phyloP scores from a whole-genome alignment of 2,329 filamentous ascomycete genomes.

The Ophiostoma ips region DNA sequence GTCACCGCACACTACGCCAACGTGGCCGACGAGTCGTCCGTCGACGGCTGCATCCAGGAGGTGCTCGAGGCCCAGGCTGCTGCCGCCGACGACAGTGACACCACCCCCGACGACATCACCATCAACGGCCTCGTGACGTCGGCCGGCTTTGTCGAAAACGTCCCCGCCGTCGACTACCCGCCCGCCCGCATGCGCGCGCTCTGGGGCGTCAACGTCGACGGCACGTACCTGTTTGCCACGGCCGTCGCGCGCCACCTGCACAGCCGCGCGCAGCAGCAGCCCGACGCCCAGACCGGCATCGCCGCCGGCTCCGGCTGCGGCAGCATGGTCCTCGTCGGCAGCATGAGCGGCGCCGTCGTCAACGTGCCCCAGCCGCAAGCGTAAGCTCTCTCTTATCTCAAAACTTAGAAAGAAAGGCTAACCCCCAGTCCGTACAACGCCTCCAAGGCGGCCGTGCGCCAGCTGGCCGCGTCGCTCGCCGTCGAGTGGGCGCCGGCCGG shows the following conservation, averaged over 20 bases:
- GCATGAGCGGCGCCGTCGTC: slow-evolving; percentile 88
- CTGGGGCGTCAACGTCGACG: slow-evolving; percentile 86
- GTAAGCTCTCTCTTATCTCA: slow-evolving; percentile 25
- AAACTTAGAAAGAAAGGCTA: background rate
- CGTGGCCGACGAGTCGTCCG: slow-evolving; percentile 67
- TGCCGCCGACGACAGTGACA: background rate
- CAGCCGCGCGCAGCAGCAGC: slow-evolving; percentile 34
- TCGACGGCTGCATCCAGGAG: slow-evolving; percentile 58
- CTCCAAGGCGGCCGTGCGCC: slow-evolving; percentile 81
- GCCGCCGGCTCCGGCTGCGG: slow-evolving; percentile 39
- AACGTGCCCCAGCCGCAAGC: slow-evolving; percentile 91
- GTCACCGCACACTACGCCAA: slow-evolving; percentile 86
- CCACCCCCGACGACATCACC: slow-evolving; percentile 26
- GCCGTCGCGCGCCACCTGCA: slow-evolving; percentile 80
- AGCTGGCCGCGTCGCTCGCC: slow-evolving; percentile 73
- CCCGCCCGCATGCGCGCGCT: slow-evolving; percentile 85
- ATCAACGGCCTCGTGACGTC: slow-evolving; percentile 90
- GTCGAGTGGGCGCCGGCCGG: slow-evolving; percentile 85
- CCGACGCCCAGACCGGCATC: slow-evolving; percentile 37
- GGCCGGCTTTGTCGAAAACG: slow-evolving; percentile 95
- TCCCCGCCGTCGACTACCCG: slow-evolving; percentile 80
- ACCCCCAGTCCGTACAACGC: slow-evolving; percentile 66
- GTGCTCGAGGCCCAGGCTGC: slow-evolving; percentile 47
- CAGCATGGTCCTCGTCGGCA: slow-evolving; percentile 88
- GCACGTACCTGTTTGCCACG: slow-evolving; percentile 79